Percentiles rank a stretch among this genome's conserved stretches.
phyloP scores from a whole-genome alignment of 441 rosid species.

The Populus hybrid region DNA sequence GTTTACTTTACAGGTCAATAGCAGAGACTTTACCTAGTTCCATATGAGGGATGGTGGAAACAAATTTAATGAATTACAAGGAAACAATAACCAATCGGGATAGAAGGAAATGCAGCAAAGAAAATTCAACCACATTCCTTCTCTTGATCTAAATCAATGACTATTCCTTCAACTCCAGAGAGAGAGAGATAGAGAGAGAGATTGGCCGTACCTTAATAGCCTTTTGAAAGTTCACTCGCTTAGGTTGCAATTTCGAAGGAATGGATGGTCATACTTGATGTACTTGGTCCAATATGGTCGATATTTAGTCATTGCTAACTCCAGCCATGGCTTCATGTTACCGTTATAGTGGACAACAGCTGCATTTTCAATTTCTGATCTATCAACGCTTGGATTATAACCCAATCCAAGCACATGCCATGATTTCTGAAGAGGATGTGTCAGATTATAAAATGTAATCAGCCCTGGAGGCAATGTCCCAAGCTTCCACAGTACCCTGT shows the following conservation, averaged over 20 bases:
- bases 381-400: conserved; percentile 81
- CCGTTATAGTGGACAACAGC: conserved; percentile 95
- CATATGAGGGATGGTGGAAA: conserved; percentile 18
- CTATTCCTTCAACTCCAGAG: conserved; percentile 5
- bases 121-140: conserved; percentile 26
- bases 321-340: conserved; percentile 99
- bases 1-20: conserved; percentile 30
- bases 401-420: conserved; percentile 99
- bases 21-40: conserved; percentile 27
- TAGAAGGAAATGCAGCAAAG: conserved; percentile 22
- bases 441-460: conserved; percentile 83
- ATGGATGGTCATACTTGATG: conserved; percentile 83
- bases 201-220: conserved; percentile 17
- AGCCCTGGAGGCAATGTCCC: conserved; percentile 97
- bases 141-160: conserved; percentile 17
- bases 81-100: conserved; percentile 35
- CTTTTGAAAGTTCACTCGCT: conserved; percentile 41
- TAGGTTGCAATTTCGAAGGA: conserved; percentile 71
- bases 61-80: conserved; percentile 46
- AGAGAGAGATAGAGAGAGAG: not conserved
- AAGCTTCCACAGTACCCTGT: conserved; percentile 91
- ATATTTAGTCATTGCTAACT: conserved; percentile 90
- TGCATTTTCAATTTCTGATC: conserved; percentile 73
- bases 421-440: conserved; percentile 79
- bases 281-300: conserved; percentile 86